Evolutionary conservation across 2,329 filamentous ascomycete species (phyloP), one percentile per base, ranked within the genome.

Genomic region (Penicillium sp.): DNA sequence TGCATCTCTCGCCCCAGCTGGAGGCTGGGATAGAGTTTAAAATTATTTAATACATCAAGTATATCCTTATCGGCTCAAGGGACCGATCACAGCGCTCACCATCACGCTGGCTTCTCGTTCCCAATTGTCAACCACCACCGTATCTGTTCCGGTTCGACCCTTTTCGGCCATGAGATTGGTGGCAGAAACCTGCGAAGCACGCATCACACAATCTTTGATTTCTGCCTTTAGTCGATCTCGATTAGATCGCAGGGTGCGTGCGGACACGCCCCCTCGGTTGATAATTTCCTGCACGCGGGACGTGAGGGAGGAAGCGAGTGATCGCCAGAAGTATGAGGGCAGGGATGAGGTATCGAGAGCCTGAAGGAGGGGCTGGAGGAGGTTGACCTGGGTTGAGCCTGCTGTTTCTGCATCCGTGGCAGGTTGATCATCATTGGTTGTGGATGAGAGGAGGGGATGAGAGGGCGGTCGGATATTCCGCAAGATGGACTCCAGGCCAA

Each of bases 31-130:
- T 27, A 39, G 16, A 43, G n/a, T 39, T 42, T 33, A 19, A 3
- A 27, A 39, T 39, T 42, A 35, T 42, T 51, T 42, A 35, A 39
- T 51, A 39, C 35, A 27, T 19, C 11, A 9, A 27, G 9, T 37
- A 37, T 43, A 39, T 14, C 10, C 13, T 33, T 35, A 76, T 55
- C 72, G 67, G 27, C 71, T 74, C 46, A 85, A 62, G n/a, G 76
- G 72, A n/a, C 83, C 82, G 50, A 92, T 81, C 6, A 97, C 86
- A 67, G 91, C 91, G 52, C 90, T 89, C 43, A 96, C 90, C 93
- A 98, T 97, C 48, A 98, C 93, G 1, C 93, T 92, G 48, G 93
- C 89, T 77, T 98, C 95, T 39, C 93, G 84, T 68, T 97, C 93
- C 91, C 92, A 97, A 55, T 80, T 83, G 7, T 78, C 80, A 61